These are phyloP conservation scores for Dryas octopetala DNA, from an alignment of 306 rosid species.

Conservation along the genomic window DNA sequence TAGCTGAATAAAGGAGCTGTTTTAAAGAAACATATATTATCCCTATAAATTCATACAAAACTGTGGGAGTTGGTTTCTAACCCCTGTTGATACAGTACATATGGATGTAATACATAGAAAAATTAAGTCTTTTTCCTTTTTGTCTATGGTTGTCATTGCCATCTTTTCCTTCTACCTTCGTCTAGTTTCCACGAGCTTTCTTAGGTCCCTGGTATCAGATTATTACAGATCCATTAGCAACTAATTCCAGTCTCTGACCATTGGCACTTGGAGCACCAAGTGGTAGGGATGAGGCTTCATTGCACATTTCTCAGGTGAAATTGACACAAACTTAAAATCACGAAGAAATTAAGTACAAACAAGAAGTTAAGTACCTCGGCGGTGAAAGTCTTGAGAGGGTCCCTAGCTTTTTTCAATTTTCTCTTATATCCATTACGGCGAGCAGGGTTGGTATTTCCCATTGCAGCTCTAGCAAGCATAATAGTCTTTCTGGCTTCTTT, in stretches of 20 bases:
- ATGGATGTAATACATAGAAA: not conserved
- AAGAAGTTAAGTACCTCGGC: slow-evolving; percentile 18
- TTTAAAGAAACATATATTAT: not conserved
- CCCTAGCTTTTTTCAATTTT: slow-evolving; percentile 20
- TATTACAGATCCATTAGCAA: slow-evolving; percentile 10
- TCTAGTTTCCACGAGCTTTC: slow-evolving; percentile 18
- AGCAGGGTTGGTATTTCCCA: slow-evolving; percentile 21
- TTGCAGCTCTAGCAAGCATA: slow-evolving; percentile 62
- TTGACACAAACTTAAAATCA: not conserved
- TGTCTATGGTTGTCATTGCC: slow-evolving; percentile 34
- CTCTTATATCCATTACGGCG: slow-evolving; percentile 8
- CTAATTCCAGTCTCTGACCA: not conserved
- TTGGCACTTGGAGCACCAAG: not conserved
- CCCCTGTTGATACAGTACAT: not conserved
- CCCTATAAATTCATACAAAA: not conserved
- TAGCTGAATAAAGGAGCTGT: not conserved
- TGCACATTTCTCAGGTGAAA: not conserved
- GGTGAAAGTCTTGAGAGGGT: slow-evolving; percentile 34
- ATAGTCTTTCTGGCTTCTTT: slow-evolving; percentile 77
- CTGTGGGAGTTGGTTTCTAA: not conserved
- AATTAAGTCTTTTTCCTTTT: slow-evolving; percentile 30
- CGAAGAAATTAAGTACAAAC: not conserved
- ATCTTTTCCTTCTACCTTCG: slow-evolving; percentile 37
- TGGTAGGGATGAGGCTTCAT: not conserved
- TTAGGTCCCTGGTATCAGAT: slow-evolving; percentile 14